Evolutionary conservation across 164 flowering plant genomes (phyloP).

Genomic region (Aristolochia fimbriata): DNA sequence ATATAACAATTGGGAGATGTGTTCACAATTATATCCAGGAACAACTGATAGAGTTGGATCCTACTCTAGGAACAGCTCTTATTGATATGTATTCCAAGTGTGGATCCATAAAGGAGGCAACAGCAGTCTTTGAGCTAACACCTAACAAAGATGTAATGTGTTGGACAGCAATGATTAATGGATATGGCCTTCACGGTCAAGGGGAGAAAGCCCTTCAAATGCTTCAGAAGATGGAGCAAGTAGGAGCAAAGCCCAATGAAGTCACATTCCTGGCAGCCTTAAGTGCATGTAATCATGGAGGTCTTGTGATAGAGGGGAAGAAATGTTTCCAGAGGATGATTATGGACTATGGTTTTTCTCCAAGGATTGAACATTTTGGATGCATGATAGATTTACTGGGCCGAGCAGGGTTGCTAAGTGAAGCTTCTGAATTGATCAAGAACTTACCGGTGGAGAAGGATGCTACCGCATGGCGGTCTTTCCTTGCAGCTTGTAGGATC

Average conservation of each 20-base stretch:
- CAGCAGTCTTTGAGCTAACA: conserved; percentile 26
- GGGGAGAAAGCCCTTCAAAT: conserved; percentile 22
- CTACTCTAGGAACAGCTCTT: conserved; percentile 34
- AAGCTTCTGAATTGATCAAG: conserved; percentile 30
- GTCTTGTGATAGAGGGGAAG: conserved; percentile 39
- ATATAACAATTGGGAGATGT: conserved; percentile 14
- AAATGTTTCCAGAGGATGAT: conserved; percentile 29
- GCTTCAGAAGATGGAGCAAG: conserved; percentile 29
- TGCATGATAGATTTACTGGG: conserved; percentile 43
- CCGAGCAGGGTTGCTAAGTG: conserved; percentile 39
- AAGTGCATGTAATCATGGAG: conserved; percentile 44
- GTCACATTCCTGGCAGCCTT: conserved; percentile 33
- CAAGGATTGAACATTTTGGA: conserved; percentile 39
- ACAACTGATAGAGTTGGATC: conserved; percentile 22
- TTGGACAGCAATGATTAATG: conserved; percentile 47
- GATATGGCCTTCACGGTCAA: conserved; percentile 35
- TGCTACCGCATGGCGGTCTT: conserved; percentile 35
- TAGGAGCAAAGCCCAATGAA: conserved; percentile 31
- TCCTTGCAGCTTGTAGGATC: conserved; percentile 38
- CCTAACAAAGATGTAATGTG: conserved; percentile 29
- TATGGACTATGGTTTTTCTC: conserved; percentile 15
- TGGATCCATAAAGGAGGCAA: conserved; percentile 26
- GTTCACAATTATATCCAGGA: conserved; percentile 21
- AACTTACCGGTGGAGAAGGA: conserved; percentile 29
- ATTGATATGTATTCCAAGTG: conserved; percentile 41